A percentile compares a stretch with the other conserved stretches of the same genome.
Conservation (phyloP, 192 early-diverging fungal genomes). For the Gaertneriomyces sp. region DNA sequence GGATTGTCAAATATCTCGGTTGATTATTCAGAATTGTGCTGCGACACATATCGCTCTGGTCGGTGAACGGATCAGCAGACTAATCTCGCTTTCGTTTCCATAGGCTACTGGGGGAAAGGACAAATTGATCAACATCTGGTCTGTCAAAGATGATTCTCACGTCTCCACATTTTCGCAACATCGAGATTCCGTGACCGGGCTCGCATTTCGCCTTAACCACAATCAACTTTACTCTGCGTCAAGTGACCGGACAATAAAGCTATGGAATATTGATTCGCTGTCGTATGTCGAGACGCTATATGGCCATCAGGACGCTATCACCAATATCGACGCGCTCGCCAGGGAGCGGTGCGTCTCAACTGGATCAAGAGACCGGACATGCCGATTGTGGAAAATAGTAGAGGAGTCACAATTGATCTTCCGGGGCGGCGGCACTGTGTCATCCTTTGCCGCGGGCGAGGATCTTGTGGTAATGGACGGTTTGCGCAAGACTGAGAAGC, state of each 20-base stretch:
- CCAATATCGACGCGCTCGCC: slow-evolving; percentile 74
- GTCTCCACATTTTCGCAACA: slow-evolving; percentile 81
- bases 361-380: slow-evolving; percentile 85
- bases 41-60: slow-evolving; percentile 26
- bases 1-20: slow-evolving; percentile 17
- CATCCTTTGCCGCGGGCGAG: slow-evolving; percentile 26
- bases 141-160: slow-evolving; percentile 68
- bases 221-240: slow-evolving; percentile 86
- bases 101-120: slow-evolving; percentile 86
- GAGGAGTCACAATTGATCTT: slow-evolving; percentile 94
- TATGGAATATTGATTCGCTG: slow-evolving; percentile 93
- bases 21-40: slow-evolving; percentile 50
- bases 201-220: slow-evolving; percentile 78
- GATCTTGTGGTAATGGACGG: slow-evolving; percentile 50
- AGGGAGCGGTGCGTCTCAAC: slow-evolving; percentile 86
- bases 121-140: slow-evolving; percentile 90
- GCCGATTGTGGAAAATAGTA: slow-evolving; percentile 91
- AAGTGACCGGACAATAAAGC: slow-evolving; percentile 88
- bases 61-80: not conserved
- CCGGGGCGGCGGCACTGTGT: slow-evolving; percentile 62
- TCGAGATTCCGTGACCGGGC: slow-evolving; percentile 79
- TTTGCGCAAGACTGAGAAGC: slow-evolving; percentile 35
- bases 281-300: slow-evolving; percentile 89
- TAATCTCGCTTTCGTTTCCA: not conserved
- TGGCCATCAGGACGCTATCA: slow-evolving; percentile 93